Evolutionary conservation across 306 rosid genomes (phyloP), one percentile per base, ranked within the genome.

Genomic region (Hylodesmum podocarpum): DNA sequence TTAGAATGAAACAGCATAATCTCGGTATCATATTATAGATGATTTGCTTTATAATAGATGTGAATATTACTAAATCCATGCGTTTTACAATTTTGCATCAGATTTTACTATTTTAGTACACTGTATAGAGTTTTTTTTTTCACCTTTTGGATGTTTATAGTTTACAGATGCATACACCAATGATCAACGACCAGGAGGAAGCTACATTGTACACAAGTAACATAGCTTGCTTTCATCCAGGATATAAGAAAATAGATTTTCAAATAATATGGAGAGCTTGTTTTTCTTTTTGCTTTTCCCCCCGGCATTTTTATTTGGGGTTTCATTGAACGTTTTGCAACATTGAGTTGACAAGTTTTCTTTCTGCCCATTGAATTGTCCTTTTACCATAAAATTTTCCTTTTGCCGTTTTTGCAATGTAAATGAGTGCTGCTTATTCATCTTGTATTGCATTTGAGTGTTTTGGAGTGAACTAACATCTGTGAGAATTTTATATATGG

Each of bases 231-330:
- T 81, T 70, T 51, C 63, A 50, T 28, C 46, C 75, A 12, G 47
- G 71, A 19, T 13, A 37, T 31, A 51, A 61, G 46, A 75, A 72
- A 22, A 51, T 70, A 58, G 84, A 72, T 74, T 71, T 66, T 74
- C 22, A 65, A 15, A 37, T 59, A 59, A 55, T 58, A 69, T 40
- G 28, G 82, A 21, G 76, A 49, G 84, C 25, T 76, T 27, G 19
- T 61, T 33, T 13, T 8, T 18, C 57, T 33, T 16, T 16, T 55
- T 24, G 61, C 59, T 59, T 49, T 39, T 53, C 41, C 47, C 77
- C 79, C 79, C 82, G 24, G 58, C 79, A 27, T 79, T 84, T 79
- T 86, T 62, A 44, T 65, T 65, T 75, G 80, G 83, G 81, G 75
- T 75, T 62, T 79, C 34, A 4, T 55, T 51, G 58, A 22, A 58